Conservation (phyloP, 208 protist genomes). For the Leishmania tarentolae region DNA sequence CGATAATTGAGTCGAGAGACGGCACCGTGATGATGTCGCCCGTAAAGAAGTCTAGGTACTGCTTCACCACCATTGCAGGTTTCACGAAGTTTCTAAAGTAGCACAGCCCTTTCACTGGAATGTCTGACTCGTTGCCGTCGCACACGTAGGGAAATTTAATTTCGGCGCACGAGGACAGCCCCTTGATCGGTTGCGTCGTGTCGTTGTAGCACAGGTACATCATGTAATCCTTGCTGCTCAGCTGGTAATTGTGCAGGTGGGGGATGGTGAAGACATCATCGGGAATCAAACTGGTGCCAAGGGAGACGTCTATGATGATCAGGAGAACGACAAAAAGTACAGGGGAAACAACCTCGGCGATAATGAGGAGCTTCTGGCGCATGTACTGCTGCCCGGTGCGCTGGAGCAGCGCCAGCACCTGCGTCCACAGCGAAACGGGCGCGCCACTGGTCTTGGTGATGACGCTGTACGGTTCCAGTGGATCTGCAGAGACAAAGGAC, state of each 20-base stretch:
- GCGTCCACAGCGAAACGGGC: constrained; percentile 14
- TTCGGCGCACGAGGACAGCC: constrained; percentile 26
- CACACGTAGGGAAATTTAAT: neutral
- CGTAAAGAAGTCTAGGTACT: constrained; percentile 31
- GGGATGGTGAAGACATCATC: constrained; percentile 14
- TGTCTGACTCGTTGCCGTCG: constrained; percentile 37
- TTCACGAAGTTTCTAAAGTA: constrained; percentile 12
- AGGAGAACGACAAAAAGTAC: constrained; percentile 52
- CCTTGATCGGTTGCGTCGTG: constrained; percentile 26
- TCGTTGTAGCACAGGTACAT: constrained; percentile 38
- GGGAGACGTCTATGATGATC: constrained; percentile 43
- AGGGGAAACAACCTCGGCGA: constrained; percentile 47
- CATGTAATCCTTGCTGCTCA: constrained; percentile 31
- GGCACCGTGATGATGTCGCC: constrained; percentile 33
- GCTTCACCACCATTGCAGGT: constrained; percentile 14
- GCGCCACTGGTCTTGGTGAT: constrained; percentile 19
- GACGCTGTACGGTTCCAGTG: constrained; percentile 30
- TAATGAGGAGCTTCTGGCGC: constrained; percentile 27
- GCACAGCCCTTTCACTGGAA: constrained; percentile 54
- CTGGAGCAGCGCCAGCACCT: constrained; percentile 43
- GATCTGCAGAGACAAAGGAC: neutral
- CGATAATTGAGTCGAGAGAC: constrained; percentile 56
- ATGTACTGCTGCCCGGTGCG: constrained; percentile 39
- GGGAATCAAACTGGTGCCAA: constrained; percentile 28
- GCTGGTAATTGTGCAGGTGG: neutral